Evolutionary conservation across 2,329 filamentous ascomycete genomes (phyloP), one percentile per base, ranked within the genome.

Genomic region (Penicillium sp.): DNA sequence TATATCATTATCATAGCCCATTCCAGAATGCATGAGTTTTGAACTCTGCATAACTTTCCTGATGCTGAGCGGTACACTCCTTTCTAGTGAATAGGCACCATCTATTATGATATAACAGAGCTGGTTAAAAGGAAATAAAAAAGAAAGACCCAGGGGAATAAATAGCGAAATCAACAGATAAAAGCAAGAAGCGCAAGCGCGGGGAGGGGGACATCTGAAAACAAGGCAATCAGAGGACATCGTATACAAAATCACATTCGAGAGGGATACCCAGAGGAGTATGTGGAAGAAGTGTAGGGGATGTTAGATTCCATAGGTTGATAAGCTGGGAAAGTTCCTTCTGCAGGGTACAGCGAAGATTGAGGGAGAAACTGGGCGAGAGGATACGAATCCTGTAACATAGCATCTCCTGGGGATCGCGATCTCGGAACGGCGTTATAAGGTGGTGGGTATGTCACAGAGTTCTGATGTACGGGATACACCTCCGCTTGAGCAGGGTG

Each of bases 381-480:
- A 27, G 61, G 60, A 60, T 64, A 68, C 34, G 64, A 62, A 47
- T 64, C 16, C 14, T 48, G 46, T 13, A 19, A 62, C 51, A 58
- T 53, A 55, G 64, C 39, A 43, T 65, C 53, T 48, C 63, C 61
- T 18, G 61, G 54, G 18, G 60, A 58, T 40, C 56, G 56, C 13
- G 58, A 54, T 41, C 62, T 60, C 30, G 67, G 62, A 23, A 63
- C 60, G 19, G 67, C 52, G 47, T 70, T 69, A 55, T 61, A 70
- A n/a, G 66, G 67, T 16, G 67, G 68, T 47, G 69, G 69, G 48
- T 72, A 72, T 40, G 69, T 65, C 45, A 68, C 63, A 13, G 69
- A 68, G 47, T 61, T 68, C 50, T 65, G 67, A 61, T 69, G 68
- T 54, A 65, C 53, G 51, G 63, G 55, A 54, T 66, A 59, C 53